Evolutionary conservation across 2,329 filamentous ascomycete genomes (phyloP).

Genomic region (Ascochyta viciae-villosae): DNA sequence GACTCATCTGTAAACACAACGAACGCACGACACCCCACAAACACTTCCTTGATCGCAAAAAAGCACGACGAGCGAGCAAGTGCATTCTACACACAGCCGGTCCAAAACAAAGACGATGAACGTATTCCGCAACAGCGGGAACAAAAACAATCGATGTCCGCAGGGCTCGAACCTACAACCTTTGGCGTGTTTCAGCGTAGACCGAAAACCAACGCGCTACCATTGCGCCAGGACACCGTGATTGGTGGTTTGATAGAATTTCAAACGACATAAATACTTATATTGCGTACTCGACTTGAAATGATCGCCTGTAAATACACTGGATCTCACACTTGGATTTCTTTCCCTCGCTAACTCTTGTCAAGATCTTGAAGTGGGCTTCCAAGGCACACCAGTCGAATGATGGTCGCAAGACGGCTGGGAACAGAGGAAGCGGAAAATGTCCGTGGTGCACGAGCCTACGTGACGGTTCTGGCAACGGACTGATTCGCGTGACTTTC

Average conservation of each 20-base stretch:
- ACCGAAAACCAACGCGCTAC: slow-evolving; percentile 32
- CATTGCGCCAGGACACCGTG: slow-evolving; percentile 28
- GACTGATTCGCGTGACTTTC: background rate
- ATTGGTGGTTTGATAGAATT: background rate
- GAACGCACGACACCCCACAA: too few species aligned
- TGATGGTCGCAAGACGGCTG: background rate
- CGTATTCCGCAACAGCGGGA: background rate
- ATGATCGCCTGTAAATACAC: background rate
- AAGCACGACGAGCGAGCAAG: too few species aligned
- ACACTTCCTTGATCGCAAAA: too few species aligned
- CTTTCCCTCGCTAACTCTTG: slow-evolving; percentile 1
- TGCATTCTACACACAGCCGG: too few species aligned
- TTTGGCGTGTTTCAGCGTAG: slow-evolving; percentile 22
- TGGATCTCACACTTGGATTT: background rate
- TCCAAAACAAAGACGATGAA: too few species aligned
- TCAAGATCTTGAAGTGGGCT: background rate
- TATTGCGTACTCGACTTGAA: background rate
- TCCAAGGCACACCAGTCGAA: background rate
- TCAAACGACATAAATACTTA: accelerated
- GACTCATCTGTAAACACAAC: background rate
- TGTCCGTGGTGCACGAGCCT: background rate
- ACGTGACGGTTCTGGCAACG: background rate
- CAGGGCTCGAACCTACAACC: slow-evolving; percentile 28
- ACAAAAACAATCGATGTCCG: slow-evolving; percentile 15
- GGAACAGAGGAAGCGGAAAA: background rate